Evolutionary conservation across 345 rosid genomes (phyloP).

Genomic region (Arabidopsis thaliana): DNA sequence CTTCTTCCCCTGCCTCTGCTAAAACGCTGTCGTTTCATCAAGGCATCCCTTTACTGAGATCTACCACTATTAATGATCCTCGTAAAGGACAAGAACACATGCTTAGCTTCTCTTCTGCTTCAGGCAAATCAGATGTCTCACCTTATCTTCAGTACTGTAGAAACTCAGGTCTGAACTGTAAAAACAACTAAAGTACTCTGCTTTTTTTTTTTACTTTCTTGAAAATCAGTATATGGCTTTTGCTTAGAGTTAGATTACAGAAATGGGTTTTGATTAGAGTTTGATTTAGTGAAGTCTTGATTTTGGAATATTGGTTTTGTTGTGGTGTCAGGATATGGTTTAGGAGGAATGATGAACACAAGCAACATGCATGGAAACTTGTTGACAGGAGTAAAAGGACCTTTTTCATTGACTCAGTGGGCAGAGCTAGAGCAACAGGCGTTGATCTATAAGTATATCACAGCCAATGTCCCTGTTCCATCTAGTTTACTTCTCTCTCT

Average conservation of each 20-base stretch:
- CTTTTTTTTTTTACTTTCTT: slow-evolving; percentile 11
- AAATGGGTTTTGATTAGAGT: slow-evolving; percentile 17
- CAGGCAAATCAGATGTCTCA: slow-evolving; percentile 50
- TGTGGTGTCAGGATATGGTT: slow-evolving; percentile 50
- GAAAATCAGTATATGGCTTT: slow-evolving; percentile 19
- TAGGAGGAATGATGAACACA: slow-evolving; percentile 56
- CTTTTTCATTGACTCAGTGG: slow-evolving; percentile 81
- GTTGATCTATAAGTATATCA: slow-evolving; percentile 83
- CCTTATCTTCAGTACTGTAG: slow-evolving; percentile 50
- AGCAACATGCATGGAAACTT: slow-evolving; percentile 59
- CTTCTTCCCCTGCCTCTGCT: slow-evolving; percentile 25
- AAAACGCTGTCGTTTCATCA: slow-evolving; percentile 59
- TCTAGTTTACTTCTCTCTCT: slow-evolving; percentile 75
- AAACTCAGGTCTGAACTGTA: slow-evolving; percentile 51
- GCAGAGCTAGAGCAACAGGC: slow-evolving; percentile 96
- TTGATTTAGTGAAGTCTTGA: neutral
- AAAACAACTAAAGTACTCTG: neutral
- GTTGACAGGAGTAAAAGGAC: slow-evolving; percentile 57
- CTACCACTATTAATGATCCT: slow-evolving; percentile 49
- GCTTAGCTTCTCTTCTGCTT: slow-evolving; percentile 63
- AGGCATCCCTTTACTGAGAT: slow-evolving; percentile 57
- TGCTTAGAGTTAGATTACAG: neutral
- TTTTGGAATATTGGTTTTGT: neutral
- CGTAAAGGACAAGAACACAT: slow-evolving; percentile 54
- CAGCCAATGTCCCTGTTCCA: slow-evolving; percentile 80